Conservation (phyloP, 306 rosid genomes). For the Cucurbita moschata region DNA sequence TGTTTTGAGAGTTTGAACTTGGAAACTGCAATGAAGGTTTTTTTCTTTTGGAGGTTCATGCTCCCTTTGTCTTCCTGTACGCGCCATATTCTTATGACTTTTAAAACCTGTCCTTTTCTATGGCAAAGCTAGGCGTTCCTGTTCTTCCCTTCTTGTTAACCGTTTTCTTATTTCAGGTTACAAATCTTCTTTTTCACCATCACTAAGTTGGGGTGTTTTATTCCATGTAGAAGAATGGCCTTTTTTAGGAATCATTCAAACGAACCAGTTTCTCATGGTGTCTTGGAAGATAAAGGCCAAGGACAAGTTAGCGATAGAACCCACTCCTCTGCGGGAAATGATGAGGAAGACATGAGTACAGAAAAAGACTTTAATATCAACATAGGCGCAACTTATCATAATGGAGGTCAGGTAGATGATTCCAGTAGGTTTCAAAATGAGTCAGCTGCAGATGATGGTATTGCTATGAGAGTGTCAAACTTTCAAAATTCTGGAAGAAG, state of each 20-base stretch:
- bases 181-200: conserved; percentile 1
- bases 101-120: not conserved
- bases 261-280: conserved; percentile 56
- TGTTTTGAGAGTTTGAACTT: not conserved
- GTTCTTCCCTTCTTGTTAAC: not conserved
- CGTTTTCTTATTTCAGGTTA: conserved; percentile 1
- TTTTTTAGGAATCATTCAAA: conserved; percentile 62
- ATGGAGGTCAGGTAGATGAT: conserved; percentile 54
- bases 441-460: conserved; percentile 33
- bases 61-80: not conserved
- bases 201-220: conserved; percentile 8
- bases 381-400: conserved; percentile 60
- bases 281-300: conserved; percentile 52
- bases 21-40: not conserved
- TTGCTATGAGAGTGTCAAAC: conserved; percentile 32
- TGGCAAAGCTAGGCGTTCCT: not conserved
- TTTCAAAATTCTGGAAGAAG: conserved; percentile 52
- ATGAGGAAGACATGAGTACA: conserved; percentile 35
- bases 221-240: conserved; percentile 62
- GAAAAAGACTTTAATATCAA: conserved; percentile 79
- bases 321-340: conserved; percentile 44
- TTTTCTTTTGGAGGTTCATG: not conserved
- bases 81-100: not conserved
- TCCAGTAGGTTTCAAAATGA: conserved; percentile 42
- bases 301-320: conserved; percentile 43